These are phyloP conservation scores for Trypanosoma congolense DNA, from an alignment of 208 protist genomes.

Conservation along the genomic window DNA sequence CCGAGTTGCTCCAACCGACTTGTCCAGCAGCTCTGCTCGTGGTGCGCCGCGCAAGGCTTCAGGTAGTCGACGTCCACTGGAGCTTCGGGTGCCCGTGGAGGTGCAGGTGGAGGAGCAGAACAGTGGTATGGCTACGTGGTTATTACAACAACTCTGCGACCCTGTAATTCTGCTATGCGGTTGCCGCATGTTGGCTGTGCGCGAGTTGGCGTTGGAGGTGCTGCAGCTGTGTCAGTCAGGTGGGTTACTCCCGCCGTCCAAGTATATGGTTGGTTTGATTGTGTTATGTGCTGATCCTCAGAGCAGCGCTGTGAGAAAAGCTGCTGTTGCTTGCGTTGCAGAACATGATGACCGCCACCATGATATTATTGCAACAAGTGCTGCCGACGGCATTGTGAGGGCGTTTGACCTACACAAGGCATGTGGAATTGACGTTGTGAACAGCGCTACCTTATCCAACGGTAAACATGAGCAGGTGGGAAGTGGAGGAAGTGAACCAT, in stretches of 20 bases:
- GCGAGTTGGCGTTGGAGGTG: conserved; percentile 50
- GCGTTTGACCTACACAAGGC: conserved; percentile 53
- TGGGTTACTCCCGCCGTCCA: conserved; percentile 66
- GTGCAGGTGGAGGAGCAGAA: conserved; percentile 49
- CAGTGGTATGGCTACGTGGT: conserved; percentile 86
- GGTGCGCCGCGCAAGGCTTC: too few relatives aligned
- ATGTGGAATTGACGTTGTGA: conserved; percentile 46
- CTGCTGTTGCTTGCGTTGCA: conserved; percentile 37
- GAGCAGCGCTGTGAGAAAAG: conserved; percentile 29
- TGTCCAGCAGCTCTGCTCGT: background rate
- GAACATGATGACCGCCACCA: conserved; percentile 46
- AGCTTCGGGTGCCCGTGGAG: background rate
- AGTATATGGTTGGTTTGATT: conserved; percentile 51
- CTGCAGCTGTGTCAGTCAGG: conserved; percentile 51
- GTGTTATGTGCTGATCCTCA: conserved; percentile 53
- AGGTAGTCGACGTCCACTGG: background rate
- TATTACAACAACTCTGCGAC: conserved; percentile 66
- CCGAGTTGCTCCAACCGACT: background rate
- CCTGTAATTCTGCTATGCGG: conserved; percentile 42
- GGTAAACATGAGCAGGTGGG: background rate
- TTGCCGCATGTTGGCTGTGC: conserved; percentile 29
- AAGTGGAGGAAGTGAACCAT: conserved; percentile 15
- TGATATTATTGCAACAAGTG: conserved; percentile 45
- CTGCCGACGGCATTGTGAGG: conserved; percentile 35
- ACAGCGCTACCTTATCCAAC: conserved; percentile 25